These are phyloP conservation scores for Ceriops tagal DNA, from an alignment of 345 rosid genomes.

Conservation along the genomic window DNA sequence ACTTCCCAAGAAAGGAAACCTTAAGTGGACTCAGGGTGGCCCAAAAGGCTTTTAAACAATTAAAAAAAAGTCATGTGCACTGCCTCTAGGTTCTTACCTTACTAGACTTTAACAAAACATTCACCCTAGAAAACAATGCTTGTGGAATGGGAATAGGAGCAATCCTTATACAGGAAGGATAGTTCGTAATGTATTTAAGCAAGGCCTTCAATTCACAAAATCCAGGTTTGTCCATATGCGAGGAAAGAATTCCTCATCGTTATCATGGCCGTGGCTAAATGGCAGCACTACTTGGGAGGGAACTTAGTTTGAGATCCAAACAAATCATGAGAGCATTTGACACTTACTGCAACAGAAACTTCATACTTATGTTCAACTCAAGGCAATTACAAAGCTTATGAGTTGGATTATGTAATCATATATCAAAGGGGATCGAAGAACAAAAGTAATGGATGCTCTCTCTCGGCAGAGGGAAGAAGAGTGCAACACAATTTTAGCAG, in stretches of 20 bases:
- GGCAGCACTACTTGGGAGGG: neutral
- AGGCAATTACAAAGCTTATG: neutral
- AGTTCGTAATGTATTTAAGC: neutral
- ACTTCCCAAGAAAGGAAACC: neutral
- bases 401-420: neutral
- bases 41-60: neutral
- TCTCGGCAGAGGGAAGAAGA: too few species aligned
- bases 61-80: neutral
- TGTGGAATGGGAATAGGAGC: neutral
- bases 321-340: neutral
- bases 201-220: neutral
- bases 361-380: neutral
- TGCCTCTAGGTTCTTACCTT: neutral
- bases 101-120: neutral
- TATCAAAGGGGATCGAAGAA: rapidly evolving
- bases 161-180: neutral
- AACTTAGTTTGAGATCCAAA: rapidly evolving
- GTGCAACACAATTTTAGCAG: too few species aligned
- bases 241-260: neutral
- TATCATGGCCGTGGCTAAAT: neutral
- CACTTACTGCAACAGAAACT: neutral
- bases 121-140: neutral
- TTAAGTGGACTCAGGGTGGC: neutral
- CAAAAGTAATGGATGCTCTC: neutral
- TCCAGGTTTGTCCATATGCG: neutral